Evolutionary conservation across 495 filamentous ascomycete species (phyloP).

Genomic region (Elasticomyces elasticus): DNA sequence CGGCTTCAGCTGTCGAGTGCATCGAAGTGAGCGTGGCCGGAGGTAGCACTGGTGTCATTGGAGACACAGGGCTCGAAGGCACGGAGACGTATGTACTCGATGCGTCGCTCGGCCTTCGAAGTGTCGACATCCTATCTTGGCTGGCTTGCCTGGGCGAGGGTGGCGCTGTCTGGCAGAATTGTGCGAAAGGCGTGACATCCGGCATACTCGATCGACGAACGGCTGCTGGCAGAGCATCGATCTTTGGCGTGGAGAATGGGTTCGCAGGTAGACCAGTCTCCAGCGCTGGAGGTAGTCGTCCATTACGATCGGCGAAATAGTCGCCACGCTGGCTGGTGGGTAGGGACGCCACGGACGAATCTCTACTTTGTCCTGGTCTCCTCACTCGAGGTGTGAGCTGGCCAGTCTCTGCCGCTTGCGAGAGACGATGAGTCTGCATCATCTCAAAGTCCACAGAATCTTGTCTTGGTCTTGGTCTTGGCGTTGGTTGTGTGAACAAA

Average conservation of each 20-base stretch:
- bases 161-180: constrained; percentile 17
- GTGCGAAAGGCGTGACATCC: constrained; percentile 18
- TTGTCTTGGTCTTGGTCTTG: not conserved
- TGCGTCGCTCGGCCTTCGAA: not conserved
- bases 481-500: constrained; percentile 4
- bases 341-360: constrained; percentile 19
- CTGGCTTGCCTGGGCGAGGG: not conserved
- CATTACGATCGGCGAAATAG: constrained; percentile 25
- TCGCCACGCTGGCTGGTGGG: constrained; percentile 20
- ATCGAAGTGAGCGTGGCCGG: not conserved
- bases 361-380: constrained; percentile 20
- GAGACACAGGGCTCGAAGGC: not conserved
- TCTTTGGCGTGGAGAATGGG: constrained; percentile 11
- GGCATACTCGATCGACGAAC: constrained; percentile 19
- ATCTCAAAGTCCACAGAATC: constrained; percentile 28
- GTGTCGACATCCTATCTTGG: not conserved
- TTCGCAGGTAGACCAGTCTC: not conserved
- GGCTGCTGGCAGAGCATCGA: constrained; percentile 11
- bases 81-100: not conserved
- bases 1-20: not conserved
- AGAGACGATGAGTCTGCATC: constrained; percentile 34
- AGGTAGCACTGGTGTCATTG: not conserved
- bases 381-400: constrained; percentile 35
- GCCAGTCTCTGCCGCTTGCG: constrained; percentile 40
- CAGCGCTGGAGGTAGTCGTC: constrained; percentile 2